Percentiles rank a stretch among this genome's conserved stretches.
Conservation (phyloP, 805 yeast genomes). For the Nakazawaea laoshanensis region DNA sequence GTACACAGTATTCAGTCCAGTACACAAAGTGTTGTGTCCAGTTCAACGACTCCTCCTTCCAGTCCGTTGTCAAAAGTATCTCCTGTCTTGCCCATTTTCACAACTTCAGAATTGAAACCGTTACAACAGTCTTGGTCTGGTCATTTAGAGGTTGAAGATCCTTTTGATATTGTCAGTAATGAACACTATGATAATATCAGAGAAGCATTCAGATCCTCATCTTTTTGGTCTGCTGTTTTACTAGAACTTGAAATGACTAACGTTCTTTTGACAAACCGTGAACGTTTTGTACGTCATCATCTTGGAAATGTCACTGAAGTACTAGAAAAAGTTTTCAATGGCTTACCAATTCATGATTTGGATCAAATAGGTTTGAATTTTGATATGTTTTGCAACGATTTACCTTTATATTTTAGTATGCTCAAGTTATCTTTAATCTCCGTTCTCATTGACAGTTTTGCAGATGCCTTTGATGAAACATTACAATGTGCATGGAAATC, state of each 20-base stretch:
- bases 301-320: neutral
- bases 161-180: slow-evolving; percentile 7
- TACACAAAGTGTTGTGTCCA: too few relatives aligned
- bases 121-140: slow-evolving; percentile 7
- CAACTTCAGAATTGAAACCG: too few relatives aligned
- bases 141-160: neutral
- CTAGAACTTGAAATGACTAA: slow-evolving; percentile 8
- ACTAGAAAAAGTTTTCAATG: neutral
- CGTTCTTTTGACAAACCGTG: neutral
- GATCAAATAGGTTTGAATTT: too few relatives aligned
- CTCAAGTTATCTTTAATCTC: slow-evolving; percentile 1
- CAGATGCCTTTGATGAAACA: slow-evolving; percentile 4
- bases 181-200: slow-evolving; percentile 1
- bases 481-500: slow-evolving; percentile 7
- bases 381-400: neutral
- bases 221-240: slow-evolving; percentile 5
- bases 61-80: too few relatives aligned
- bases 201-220: slow-evolving; percentile 4
- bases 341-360: too few relatives aligned
- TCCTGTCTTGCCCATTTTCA: too few relatives aligned
- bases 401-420: slow-evolving; percentile 1
- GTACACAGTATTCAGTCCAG: too few relatives aligned
- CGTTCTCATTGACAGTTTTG: slow-evolving; percentile 8
- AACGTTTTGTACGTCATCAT: neutral
- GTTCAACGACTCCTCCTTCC: too few relatives aligned